Percentiles rank a stretch among this genome's conserved stretches.
phyloP scores from a whole-genome alignment of 192 early-diverging fungal genomes.

The Entophlyctis luteolus region DNA sequence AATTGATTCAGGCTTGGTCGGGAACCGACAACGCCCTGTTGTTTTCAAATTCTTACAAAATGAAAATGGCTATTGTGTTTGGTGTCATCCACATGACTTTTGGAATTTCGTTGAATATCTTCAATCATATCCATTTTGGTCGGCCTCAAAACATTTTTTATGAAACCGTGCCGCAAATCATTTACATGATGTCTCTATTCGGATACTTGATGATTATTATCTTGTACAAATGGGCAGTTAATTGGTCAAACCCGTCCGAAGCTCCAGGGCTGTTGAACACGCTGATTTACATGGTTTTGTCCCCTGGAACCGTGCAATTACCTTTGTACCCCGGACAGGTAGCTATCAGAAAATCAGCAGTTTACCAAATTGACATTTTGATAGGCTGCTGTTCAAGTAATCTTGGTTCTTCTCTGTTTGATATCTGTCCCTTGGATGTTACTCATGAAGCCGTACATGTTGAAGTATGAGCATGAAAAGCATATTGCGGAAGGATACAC shows the following conservation, averaged over 20 bases:
- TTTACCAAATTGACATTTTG: slow-evolving; percentile 1
- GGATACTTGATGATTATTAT: slow-evolving; percentile 92
- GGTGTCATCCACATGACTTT: slow-evolving; percentile 98
- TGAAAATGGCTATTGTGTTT: slow-evolving; percentile 96
- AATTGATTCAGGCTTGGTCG: slow-evolving; percentile 70
- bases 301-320: slow-evolving; percentile 76
- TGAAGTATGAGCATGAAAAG: slow-evolving; percentile 72
- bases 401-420: slow-evolving; percentile 77
- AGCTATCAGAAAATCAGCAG: slow-evolving; percentile 10
- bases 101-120: slow-evolving; percentile 83
- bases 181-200: slow-evolving; percentile 91
- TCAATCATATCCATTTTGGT: slow-evolving; percentile 87
- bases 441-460: slow-evolving; percentile 82
- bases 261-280: slow-evolving; percentile 94
- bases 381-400: slow-evolving; percentile 66
- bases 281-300: slow-evolving; percentile 98
- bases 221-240: slow-evolving; percentile 90
- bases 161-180: slow-evolving; percentile 91
- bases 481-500: slow-evolving; percentile 61
- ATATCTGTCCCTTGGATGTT: slow-evolving; percentile 98
- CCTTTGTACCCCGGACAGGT: slow-evolving; percentile 85
- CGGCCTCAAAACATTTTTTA: slow-evolving; percentile 73
- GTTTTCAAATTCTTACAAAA: slow-evolving; percentile 99
- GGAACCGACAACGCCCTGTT: slow-evolving; percentile 87
- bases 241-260: slow-evolving; percentile 74